phyloP scores from a whole-genome alignment of 106 monocot genomes.

The Phalaenopsis equestris region DNA sequence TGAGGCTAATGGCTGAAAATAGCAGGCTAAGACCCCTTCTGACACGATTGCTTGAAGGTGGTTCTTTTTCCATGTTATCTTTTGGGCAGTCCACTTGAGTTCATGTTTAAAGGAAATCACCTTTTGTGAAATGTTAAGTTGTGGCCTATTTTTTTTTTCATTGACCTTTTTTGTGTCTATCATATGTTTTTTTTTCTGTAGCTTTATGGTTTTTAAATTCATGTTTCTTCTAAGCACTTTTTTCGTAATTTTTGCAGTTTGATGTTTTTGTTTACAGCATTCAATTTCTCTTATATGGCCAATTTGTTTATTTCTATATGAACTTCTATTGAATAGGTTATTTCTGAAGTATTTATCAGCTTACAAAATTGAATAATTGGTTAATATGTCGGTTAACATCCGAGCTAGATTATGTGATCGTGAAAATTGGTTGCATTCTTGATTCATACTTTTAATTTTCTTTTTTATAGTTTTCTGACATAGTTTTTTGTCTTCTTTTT shows the following conservation, averaged over 20 bases:
- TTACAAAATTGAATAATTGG: no score
- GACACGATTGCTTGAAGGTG: conserved; percentile 61
- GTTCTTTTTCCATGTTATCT: background rate
- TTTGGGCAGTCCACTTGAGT: background rate
- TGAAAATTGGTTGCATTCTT: no score
- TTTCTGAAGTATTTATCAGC: no score
- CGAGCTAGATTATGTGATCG: no score
- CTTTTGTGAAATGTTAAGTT: background rate
- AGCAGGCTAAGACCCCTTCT: conserved; percentile 82
- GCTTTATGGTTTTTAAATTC: background rate
- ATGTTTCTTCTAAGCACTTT: background rate
- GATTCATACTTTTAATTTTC: no score
- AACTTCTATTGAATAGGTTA: no score
- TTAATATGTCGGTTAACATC: no score
- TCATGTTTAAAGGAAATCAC: background rate
- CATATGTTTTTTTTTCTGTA: background rate
- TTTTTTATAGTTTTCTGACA: background rate
- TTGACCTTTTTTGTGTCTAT: background rate
- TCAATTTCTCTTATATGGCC: background rate
- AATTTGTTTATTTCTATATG: background rate
- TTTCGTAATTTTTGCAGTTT: background rate
- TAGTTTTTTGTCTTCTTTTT: background rate
- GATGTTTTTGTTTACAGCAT: background rate
- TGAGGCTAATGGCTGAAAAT: conserved; percentile 89
- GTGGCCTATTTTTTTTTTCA: background rate